Percentiles rank a stretch among this genome's conserved stretches.
Conservation (phyloP, 164 flowering plant species). For the Magnolia officinalis region DNA sequence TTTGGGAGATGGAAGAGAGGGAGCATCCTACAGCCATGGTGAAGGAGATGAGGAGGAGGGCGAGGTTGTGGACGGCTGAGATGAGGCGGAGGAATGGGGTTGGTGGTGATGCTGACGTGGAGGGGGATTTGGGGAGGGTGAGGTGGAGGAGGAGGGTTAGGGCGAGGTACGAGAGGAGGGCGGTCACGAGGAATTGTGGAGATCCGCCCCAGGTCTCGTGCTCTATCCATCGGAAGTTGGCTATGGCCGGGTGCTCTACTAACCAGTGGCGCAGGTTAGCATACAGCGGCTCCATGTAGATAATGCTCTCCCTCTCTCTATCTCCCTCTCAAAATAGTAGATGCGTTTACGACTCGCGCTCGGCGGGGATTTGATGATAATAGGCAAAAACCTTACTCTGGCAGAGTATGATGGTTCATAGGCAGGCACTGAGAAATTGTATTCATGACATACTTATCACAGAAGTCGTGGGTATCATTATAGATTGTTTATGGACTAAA, state of each 20-base stretch:
- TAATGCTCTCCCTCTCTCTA: background rate
- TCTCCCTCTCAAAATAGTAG: background rate
- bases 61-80: conserved; percentile 67
- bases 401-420: too few relatives aligned
- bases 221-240: conserved; percentile 53
- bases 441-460: too few relatives aligned
- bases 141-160: conserved; percentile 50
- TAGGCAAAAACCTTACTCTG: too few relatives aligned
- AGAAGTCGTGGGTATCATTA: too few relatives aligned
- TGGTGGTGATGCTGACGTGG: conserved; percentile 18
- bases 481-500: too few relatives aligned
- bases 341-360: background rate
- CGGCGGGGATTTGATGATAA: too few relatives aligned
- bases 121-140: conserved; percentile 19
- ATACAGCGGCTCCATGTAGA: conserved; percentile 6
- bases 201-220: conserved; percentile 51
- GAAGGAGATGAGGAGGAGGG: conserved; percentile 72
- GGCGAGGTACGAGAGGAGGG: conserved; percentile 26
- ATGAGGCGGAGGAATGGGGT: conserved; percentile 64
- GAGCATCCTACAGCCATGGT: conserved; percentile 75
- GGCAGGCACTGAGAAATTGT: too few relatives aligned
- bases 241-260: conserved; percentile 55
- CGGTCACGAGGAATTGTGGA: conserved; percentile 43
- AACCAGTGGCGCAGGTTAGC: conserved; percentile 42
- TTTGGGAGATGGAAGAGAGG: conserved; percentile 45